Evolutionary conservation across 148 eudicot species (phyloP).

Genomic region (Fallopia convolvulus): DNA sequence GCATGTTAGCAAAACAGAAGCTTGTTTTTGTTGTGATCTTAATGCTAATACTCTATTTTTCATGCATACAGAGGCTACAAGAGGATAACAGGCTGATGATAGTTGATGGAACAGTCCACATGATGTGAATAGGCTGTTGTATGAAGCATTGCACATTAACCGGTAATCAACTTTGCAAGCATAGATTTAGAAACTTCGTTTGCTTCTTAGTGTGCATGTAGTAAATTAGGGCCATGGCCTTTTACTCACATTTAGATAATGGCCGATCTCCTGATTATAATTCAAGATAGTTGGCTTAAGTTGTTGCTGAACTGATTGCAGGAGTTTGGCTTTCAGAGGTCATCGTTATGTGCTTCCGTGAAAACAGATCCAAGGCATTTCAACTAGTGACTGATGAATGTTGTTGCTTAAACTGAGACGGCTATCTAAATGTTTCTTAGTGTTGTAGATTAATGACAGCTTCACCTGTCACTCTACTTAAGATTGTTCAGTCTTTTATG

Average conservation of each 20-base stretch:
- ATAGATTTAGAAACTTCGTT: background rate
- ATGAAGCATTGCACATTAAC: background rate
- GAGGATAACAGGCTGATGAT: slow-evolving; percentile 41
- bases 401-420: background rate
- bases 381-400: background rate
- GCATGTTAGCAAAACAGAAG: background rate
- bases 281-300: background rate
- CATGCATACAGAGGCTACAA: slow-evolving; percentile 36
- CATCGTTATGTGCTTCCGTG: background rate
- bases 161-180: background rate
- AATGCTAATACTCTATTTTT: slow-evolving; percentile 1
- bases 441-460: background rate
- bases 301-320: background rate
- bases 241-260: too few species aligned
- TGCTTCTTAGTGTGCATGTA: background rate
- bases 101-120: slow-evolving; percentile 33
- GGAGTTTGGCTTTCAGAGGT: background rate
- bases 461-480: background rate
- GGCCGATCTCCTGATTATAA: background rate
- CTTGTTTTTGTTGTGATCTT: slow-evolving; percentile 1
- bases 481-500: background rate
- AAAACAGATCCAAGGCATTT: background rate
- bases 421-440: background rate
- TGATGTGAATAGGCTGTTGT: slow-evolving; percentile 24
- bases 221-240: background rate